Percentiles rank a stretch among this genome's conserved stretches.
Conservation (phyloP, 2,329 filamentous ascomycete genomes). For the Colletotrichum lini region DNA sequence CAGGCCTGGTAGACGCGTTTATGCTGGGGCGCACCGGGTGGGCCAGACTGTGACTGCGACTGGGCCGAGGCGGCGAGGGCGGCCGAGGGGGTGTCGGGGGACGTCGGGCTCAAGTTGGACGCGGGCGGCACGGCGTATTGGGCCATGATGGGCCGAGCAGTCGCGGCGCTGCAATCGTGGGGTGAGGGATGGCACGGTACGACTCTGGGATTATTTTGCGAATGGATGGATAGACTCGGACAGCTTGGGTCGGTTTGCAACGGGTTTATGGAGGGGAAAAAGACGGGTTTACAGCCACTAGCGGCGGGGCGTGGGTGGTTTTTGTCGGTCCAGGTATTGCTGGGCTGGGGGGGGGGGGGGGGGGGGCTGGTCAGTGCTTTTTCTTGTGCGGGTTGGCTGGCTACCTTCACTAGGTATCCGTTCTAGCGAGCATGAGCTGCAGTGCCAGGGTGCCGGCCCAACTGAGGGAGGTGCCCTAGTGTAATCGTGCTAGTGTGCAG, state of each 20-base stretch:
- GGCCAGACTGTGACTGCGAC: slow-evolving; percentile 20
- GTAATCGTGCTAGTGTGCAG: no score
- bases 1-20: slow-evolving; percentile 76
- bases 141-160: slow-evolving; percentile 46
- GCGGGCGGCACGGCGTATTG: slow-evolving; percentile 44
- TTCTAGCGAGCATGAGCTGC: neutral
- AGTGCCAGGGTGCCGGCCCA: no score
- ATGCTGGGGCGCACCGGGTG: slow-evolving; percentile 57
- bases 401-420: no score
- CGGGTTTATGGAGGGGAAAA: slow-evolving; percentile 48
- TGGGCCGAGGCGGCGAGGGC: slow-evolving; percentile 35
- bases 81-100: slow-evolving; percentile 41
- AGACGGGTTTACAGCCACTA: slow-evolving; percentile 38
- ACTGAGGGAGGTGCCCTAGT: no score
- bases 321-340: slow-evolving; percentile 28
- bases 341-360: neutral
- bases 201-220: slow-evolving; percentile 36
- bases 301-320: slow-evolving; percentile 40
- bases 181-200: slow-evolving; percentile 35
- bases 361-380: slow-evolving; percentile 16
- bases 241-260: slow-evolving; percentile 48
- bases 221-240: slow-evolving; percentile 43
- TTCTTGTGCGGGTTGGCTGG: slow-evolving; percentile 1
- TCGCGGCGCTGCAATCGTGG: slow-evolving; percentile 35
- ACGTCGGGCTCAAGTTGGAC: slow-evolving; percentile 39